Base-by-base conservation (phyloP, 2,329 filamentous ascomycete species). In the Clarireedia monteithiana region DNA sequence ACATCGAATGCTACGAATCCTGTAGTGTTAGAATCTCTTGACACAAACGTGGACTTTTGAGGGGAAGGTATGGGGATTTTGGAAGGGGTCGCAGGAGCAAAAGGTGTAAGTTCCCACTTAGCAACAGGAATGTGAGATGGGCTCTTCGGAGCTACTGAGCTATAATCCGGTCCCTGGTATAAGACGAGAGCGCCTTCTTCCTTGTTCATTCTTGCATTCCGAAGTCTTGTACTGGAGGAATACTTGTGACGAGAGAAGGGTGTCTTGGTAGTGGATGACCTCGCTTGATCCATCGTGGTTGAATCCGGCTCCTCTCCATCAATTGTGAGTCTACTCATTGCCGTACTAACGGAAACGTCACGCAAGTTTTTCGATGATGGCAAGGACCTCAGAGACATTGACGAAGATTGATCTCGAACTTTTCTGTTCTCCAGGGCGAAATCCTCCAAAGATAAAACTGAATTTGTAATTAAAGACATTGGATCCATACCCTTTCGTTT, bases 1-100 rank as follows among this genome's bases (percentile, higher is more conserved):
- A 91, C 83, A 69, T 96, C 90, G 80, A 86, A 92, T 66, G 81
- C 87, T 89, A 80, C 61, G 72, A 76, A 81, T 36, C 69, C 71
- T 64, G 75, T 78, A 62, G 80, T 73, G 78, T 89, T 86, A 84
- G 91, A 89, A 77, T 85, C 74, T 74, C 84, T 87, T 62, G 80
- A 85, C 66, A 92, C 76, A 75, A 79, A 91, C 1, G 69, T 65
- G 14, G 69, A 70, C 62, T 80, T 78, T 48, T 68, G 67, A 62
- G 69, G 60, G 57, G 68, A 66, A 58, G 65, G 62, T 58, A 62
- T 68, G 38, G 62, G 72, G 58, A 75, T 75, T 66, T 74, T 77
- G 62, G 63, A 64, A 42, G 75, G 71, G 61, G 74, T 63, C 12
- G 57, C 54, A 52, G 62, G 63, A 58, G 59, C 58, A 52, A 59